Conservation (phyloP, 208 protist species). For the Trypanosoma melophagium region DNA sequence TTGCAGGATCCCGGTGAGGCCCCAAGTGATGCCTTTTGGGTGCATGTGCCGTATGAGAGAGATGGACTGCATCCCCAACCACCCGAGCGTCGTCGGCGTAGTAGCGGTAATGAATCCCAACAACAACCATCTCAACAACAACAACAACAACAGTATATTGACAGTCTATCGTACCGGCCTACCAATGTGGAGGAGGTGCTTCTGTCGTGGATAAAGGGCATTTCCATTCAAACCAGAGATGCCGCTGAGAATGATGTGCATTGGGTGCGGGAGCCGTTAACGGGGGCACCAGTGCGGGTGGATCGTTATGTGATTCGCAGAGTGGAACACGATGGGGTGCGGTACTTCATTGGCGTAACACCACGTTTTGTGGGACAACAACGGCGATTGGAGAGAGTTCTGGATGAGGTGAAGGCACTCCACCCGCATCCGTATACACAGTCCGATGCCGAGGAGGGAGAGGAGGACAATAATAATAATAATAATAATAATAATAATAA, state of each 20-base stretch:
- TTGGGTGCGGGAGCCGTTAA: conserved; percentile 59
- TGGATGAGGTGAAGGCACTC: conserved; percentile 28
- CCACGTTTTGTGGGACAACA: conserved; percentile 65
- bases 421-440: too few relatives aligned
- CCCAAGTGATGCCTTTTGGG: conserved; percentile 57
- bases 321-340: conserved; percentile 65
- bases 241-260: conserved; percentile 40
- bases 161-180: conserved; percentile 8
- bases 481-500: conserved; percentile 1
- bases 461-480: conserved; percentile 10
- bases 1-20: conserved; percentile 36
- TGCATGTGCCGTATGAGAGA: conserved; percentile 44
- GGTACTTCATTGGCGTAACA: conserved; percentile 75
- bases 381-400: conserved; percentile 43
- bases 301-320: conserved; percentile 77
- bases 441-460: conserved; percentile 22
- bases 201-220: conserved; percentile 65
- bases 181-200: conserved; percentile 75
- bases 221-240: conserved; percentile 51
- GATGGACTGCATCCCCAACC: conserved; percentile 43
- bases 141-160: not conserved
- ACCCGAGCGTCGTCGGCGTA: conserved; percentile 21
- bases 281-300: conserved; percentile 39
- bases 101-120: not conserved
- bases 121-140: conserved; percentile 2